Evolutionary conservation across 78 protist species (phyloP).

Genomic region (Bodo saltans): DNA sequence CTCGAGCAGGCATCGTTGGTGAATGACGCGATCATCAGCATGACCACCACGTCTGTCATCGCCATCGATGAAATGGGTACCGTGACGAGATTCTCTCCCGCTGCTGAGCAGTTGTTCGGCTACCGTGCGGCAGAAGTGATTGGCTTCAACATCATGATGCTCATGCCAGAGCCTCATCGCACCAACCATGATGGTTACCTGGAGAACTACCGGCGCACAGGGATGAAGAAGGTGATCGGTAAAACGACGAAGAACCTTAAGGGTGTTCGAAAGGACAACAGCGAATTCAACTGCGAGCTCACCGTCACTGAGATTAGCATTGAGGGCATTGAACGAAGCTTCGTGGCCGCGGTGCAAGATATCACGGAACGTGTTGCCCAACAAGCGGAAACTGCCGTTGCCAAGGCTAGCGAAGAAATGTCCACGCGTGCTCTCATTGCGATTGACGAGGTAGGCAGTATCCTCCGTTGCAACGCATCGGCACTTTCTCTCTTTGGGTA

Average conservation of each 20-base stretch:
- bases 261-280: background rate
- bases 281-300: background rate
- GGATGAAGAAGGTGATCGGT: background rate
- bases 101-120: background rate
- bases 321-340: background rate
- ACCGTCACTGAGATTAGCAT: background rate
- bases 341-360: background rate
- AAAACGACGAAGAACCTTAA: background rate
- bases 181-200: conserved; percentile 23
- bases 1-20: background rate
- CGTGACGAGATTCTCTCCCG: background rate
- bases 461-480: background rate
- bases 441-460: background rate
- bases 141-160: background rate
- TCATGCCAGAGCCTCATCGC: conserved; percentile 35
- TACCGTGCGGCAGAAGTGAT: conserved; percentile 7
- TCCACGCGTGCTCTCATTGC: background rate
- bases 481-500: background rate
- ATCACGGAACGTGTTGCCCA: background rate
- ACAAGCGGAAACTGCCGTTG: background rate
- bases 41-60: background rate
- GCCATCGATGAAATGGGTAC: background rate
- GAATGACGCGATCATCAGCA: background rate
- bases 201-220: background rate
- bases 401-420: background rate